Percentiles rank a stretch among this genome's conserved stretches.
These are phyloP conservation scores for Apiospora arundinis DNA, from an alignment of 2,329 filamentous ascomycete genomes.

Conservation along the genomic window DNA sequence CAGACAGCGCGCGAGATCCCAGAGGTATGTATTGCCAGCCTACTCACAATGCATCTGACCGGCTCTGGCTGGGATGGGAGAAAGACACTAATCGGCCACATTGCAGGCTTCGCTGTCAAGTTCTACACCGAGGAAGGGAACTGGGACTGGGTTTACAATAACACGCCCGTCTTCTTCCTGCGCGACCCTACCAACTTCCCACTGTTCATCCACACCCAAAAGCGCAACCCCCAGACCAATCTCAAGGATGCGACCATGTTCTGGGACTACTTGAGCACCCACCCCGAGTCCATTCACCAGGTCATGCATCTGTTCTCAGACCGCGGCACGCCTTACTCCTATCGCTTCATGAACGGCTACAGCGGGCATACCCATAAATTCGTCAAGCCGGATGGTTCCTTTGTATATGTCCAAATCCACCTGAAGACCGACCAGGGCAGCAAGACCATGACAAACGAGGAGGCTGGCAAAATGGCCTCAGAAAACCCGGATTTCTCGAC, in stretches of 20 bases:
- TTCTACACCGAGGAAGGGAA: slow-evolving; percentile 78
- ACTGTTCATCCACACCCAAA: slow-evolving; percentile 76
- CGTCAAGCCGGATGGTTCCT: slow-evolving; percentile 67
- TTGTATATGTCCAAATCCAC: slow-evolving; percentile 59
- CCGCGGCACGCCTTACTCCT: slow-evolving; percentile 69
- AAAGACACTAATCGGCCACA: slow-evolving; percentile 79
- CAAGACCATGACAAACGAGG: slow-evolving; percentile 63
- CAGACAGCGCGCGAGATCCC: slow-evolving; percentile 69
- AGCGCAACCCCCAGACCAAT: slow-evolving; percentile 74
- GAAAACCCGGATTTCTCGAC: slow-evolving; percentile 67
- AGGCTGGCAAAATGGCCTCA: slow-evolving; percentile 57
- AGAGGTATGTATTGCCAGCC: slow-evolving; percentile 29
- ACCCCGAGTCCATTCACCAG: slow-evolving; percentile 68
- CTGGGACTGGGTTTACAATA: slow-evolving; percentile 75
- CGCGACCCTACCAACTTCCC: slow-evolving; percentile 77
- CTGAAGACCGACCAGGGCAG: slow-evolving; percentile 65
- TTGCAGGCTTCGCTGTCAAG: slow-evolving; percentile 75
- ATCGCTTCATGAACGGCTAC: slow-evolving; percentile 72
- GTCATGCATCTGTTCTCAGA: slow-evolving; percentile 72
- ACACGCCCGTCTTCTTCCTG: slow-evolving; percentile 79
- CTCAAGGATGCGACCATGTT: slow-evolving; percentile 71
- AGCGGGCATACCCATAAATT: slow-evolving; percentile 72
- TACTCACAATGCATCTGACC: neutral
- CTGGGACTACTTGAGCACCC: slow-evolving; percentile 58
- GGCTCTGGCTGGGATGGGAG: slow-evolving; percentile 74